phyloP scores from a whole-genome alignment of 2,329 filamentous ascomycete species.

The Venturia effusa region DNA sequence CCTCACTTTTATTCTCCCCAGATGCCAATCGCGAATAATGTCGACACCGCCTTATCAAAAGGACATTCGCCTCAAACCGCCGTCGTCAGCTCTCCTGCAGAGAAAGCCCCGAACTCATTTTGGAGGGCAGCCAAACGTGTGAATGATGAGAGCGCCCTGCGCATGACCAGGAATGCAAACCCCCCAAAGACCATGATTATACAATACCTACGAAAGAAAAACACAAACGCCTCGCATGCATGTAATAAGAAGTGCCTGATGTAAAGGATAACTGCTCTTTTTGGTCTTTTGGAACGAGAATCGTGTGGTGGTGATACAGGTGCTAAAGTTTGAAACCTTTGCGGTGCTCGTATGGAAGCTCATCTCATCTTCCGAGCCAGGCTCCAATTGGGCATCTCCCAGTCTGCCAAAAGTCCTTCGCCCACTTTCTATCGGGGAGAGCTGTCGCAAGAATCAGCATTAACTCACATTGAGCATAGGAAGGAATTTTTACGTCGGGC shows the following conservation, averaged over 20 bases:
- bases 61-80: neutral
- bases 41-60: neutral
- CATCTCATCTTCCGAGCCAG: neutral
- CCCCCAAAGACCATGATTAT: neutral
- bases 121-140: neutral
- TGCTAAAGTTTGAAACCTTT: neutral
- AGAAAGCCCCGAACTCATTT: neutral
- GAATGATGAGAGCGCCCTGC: neutral
- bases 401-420: neutral
- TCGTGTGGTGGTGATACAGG: neutral
- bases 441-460: neutral
- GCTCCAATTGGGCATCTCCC: neutral
- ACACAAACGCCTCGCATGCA: neutral
- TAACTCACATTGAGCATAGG: neutral
- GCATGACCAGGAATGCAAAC: neutral
- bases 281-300: slow-evolving; percentile 4
- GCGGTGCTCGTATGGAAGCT: neutral
- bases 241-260: neutral
- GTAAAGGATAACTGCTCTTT: slow-evolving; percentile 18
- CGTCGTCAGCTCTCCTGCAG: neutral
- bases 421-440: neutral
- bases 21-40: neutral
- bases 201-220: neutral
- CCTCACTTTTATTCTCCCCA: neutral
- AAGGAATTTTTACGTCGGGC: neutral